Evolutionary conservation across 148 eudicot species (phyloP).

Genomic region (Camellia lanceoleosa): DNA sequence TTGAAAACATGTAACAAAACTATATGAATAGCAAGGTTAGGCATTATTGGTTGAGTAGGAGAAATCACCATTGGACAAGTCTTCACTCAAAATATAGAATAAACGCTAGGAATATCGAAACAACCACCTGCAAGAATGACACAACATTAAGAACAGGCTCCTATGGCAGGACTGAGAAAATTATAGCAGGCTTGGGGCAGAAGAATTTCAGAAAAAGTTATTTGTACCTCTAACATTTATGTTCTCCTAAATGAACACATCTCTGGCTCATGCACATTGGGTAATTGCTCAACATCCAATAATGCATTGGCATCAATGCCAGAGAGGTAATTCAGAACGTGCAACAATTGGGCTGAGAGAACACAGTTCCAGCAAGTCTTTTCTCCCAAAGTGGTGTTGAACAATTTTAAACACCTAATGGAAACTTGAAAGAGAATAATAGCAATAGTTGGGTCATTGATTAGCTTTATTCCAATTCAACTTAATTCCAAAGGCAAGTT

Average conservation of each 20-base stretch:
- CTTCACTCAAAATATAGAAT: not conserved
- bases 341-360: not conserved
- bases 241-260: not conserved
- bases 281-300: not conserved
- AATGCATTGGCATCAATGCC: not conserved
- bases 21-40: not conserved
- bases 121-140: not conserved
- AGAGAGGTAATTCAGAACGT: not conserved
- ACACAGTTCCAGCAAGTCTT: not conserved
- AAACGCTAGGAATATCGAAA: not conserved
- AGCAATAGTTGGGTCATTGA: not conserved
- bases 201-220: not conserved
- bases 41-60: not conserved
- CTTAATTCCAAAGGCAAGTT: not conserved
- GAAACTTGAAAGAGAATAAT: not conserved
- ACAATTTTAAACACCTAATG: not conserved
- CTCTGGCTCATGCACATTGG: not conserved
- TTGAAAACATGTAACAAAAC: not conserved
- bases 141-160: not conserved
- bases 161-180: not conserved
- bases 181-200: not conserved
- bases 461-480: not conserved
- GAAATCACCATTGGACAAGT: constrained; percentile 8
- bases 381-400: not conserved
- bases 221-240: not conserved